Evolutionary conservation across 331 rosid genomes (phyloP), one percentile per base, ranked within the genome.

Genomic region (Malus hybrid): DNA sequence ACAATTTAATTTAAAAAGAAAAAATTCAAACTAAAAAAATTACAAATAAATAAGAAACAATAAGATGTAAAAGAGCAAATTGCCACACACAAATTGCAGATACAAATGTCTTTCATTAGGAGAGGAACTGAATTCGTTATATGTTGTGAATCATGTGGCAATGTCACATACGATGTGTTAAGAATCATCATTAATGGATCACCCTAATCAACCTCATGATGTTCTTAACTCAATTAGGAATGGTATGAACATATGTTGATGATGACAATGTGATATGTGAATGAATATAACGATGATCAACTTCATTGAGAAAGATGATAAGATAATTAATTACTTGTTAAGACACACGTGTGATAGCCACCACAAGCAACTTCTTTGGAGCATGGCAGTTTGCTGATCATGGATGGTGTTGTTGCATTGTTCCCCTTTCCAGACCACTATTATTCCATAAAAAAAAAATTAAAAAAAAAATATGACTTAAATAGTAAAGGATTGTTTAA

Each of bases 291-390:
- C 3, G 46, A 18, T 52, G 12, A 52, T 18, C n/a, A 20, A 71
- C 32, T 71, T 55, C 65, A 70, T 33, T 31, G 2, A 11, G 42
- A 55, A 70, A 22, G 15, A 36, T 73, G 81, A 80, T 34, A 67
- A 71, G 79, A 73, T 61, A 56, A 84, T 59, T 68, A 73, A 79
- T 87, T 93, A 93, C 97, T 85, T 87, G 98, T 86, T 74, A 91
- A 50, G 71, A 85, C 95, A 85, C 96, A 91, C 10, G 88, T 93
- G 87, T 93, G 98, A 79, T 93, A 90, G 80, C 98, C 98, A 85
- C 98, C 96, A 31, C 97, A 93, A 42, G 91, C 85, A 83, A 93
- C 97, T 81, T 90, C 93, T 80, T 80, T 78, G 2, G 94, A 90
- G 81, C 63, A 82, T 39, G 97, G 91, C 44, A 93, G 87, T 76